Evolutionary conservation across 768 basidiomycete species (phyloP).

Genomic region (Floccularia luteovirens): DNA sequence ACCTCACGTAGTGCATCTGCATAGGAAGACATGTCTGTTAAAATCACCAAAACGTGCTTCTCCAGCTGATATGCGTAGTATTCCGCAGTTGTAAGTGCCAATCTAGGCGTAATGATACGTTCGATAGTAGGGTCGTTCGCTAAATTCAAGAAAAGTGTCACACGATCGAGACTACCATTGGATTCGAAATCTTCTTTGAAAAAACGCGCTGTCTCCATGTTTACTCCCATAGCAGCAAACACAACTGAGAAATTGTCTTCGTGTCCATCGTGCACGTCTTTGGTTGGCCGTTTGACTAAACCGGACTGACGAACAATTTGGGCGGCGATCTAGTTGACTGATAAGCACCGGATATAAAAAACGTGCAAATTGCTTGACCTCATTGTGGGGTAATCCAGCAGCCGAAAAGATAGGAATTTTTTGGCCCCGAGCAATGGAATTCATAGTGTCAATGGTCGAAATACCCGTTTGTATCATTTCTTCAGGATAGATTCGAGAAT

Average conservation of each 20-base stretch:
- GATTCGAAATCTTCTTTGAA: conserved; percentile 99
- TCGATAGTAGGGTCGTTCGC: conserved; percentile 99
- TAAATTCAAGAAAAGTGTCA: conserved; percentile 96
- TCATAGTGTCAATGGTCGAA: conserved; percentile 96
- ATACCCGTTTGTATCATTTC: conserved; percentile 99
- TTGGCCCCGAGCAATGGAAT: conserved; percentile 98
- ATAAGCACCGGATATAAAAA: background rate
- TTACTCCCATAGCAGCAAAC: conserved; percentile 99
- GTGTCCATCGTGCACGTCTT: conserved; percentile 97
- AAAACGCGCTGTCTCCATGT: conserved; percentile 99
- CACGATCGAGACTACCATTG: conserved; percentile 94
- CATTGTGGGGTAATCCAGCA: conserved; percentile 97
- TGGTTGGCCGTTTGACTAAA: conserved; percentile 92
- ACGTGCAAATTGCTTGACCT: conserved; percentile 42
- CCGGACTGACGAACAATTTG: conserved; percentile 99
- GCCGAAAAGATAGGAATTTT: conserved; percentile 99
- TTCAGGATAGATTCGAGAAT: conserved; percentile 97
- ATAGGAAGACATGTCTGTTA: conserved; percentile 99
- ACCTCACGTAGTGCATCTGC: conserved; percentile 95
- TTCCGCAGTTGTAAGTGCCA: conserved; percentile 96
- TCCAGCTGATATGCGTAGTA: conserved; percentile 99
- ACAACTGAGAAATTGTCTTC: conserved; percentile 99
- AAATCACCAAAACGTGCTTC: conserved; percentile 98
- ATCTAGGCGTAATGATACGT: conserved; percentile 97
- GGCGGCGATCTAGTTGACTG: conserved; percentile 76